A percentile compares a stretch with the other conserved stretches of the same genome.
These are phyloP conservation scores for Malassezia arunalokei DNA, from an alignment of 1,284 basidiomycete species.

Conservation along the genomic window DNA sequence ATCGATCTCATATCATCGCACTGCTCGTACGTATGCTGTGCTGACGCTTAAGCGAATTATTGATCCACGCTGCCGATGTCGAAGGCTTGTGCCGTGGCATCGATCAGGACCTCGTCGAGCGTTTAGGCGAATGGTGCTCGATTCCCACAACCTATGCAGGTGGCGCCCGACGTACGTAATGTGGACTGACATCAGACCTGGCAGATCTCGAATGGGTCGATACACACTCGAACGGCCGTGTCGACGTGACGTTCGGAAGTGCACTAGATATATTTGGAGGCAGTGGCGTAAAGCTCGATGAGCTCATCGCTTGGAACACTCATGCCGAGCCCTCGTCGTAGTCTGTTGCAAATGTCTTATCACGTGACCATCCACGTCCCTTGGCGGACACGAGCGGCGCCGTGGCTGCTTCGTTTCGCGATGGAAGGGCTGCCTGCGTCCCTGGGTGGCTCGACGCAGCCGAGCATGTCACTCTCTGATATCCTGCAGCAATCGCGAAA, in stretches of 20 bases:
- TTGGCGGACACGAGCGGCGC: neutral
- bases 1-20: conserved; percentile 20
- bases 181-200: conserved; percentile 54
- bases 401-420: neutral
- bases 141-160: conserved; percentile 96
- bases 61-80: conserved; percentile 94
- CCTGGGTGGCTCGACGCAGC: neutral
- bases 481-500: conserved; percentile 40
- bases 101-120: conserved; percentile 72
- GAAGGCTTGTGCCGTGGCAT: conserved; percentile 95
- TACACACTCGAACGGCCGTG: conserved; percentile 64
- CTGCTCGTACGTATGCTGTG: conserved; percentile 37
- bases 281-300: conserved; percentile 58
- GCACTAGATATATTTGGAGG: conserved; percentile 76
- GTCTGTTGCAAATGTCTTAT: neutral
- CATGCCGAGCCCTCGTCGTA: neutral
- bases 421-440: conserved; percentile 1
- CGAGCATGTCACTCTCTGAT: conserved; percentile 28
- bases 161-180: conserved; percentile 65
- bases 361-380: neutral
- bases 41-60: conserved; percentile 75
- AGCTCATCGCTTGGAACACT: conserved; percentile 53
- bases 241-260: conserved; percentile 89
- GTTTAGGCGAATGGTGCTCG: conserved; percentile 82
- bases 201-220: conserved; percentile 75